Evolutionary conservation across 2,329 filamentous ascomycete species (phyloP).

Genomic region (Colletotrichum destructivum): DNA sequence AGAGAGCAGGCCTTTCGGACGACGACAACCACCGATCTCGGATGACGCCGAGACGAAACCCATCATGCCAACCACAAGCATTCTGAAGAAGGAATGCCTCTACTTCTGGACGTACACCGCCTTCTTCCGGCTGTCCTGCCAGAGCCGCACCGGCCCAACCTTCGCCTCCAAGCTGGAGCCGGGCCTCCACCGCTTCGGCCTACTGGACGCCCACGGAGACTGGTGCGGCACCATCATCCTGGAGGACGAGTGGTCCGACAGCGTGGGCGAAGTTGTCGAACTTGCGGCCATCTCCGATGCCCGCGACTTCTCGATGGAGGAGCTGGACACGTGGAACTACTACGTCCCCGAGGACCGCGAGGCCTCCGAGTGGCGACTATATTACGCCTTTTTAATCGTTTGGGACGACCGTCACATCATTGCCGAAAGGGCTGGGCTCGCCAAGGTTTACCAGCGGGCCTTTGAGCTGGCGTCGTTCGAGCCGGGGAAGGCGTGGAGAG

Average conservation of each 20-base stretch:
- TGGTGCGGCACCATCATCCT: not conserved
- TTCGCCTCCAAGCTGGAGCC: constrained; percentile 5
- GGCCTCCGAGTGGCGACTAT: not conserved
- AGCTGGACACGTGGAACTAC: constrained; percentile 7
- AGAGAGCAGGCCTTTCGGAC: not conserved
- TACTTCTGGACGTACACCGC: constrained; percentile 4
- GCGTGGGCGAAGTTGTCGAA: not conserved
- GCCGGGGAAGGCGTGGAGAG: constrained; percentile 10
- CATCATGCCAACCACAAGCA: not conserved
- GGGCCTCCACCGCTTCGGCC: constrained; percentile 11
- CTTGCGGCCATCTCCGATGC: not conserved
- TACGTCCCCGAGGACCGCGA: constrained; percentile 4
- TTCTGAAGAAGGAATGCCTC: not conserved
- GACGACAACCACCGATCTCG: not conserved
- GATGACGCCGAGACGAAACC: not conserved
- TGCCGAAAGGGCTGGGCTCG: constrained; percentile 4
- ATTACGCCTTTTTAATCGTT: not conserved
- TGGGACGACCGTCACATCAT: not conserved
- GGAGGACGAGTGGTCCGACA: not conserved
- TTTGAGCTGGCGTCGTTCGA: constrained; percentile 12
- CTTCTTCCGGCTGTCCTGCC: not conserved
- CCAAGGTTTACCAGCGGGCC: constrained; percentile 5
- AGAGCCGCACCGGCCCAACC: not conserved
- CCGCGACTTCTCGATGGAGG: constrained; percentile 7
- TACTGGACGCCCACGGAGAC: not conserved